Conservation (phyloP, 176 grass and related monocot species). For the Carex kokanica region DNA sequence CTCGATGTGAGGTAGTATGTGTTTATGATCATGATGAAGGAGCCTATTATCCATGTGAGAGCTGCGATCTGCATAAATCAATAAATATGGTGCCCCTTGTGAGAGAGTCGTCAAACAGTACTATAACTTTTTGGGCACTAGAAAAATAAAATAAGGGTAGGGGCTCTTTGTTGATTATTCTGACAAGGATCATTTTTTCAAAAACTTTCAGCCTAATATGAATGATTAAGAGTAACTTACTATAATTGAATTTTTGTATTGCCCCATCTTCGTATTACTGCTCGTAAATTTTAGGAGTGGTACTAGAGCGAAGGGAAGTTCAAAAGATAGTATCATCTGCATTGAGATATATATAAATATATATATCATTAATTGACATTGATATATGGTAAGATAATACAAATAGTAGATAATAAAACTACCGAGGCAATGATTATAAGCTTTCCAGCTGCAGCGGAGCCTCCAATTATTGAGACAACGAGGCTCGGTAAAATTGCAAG, state of each 20-base stretch:
- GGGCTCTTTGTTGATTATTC: neutral
- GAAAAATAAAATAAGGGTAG: neutral
- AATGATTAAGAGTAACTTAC: slow-evolving; percentile 40
- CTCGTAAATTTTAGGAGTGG: slow-evolving; percentile 96
- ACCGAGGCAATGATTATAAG: slow-evolving; percentile 99
- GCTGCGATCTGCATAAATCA: slow-evolving; percentile 47
- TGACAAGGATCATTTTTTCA: neutral
- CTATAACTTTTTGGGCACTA: neutral
- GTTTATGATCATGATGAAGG: slow-evolving; percentile 71
- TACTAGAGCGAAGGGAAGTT: slow-evolving; percentile 89
- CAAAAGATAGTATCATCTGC: slow-evolving; percentile 99
- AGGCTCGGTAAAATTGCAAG: slow-evolving; percentile 95
- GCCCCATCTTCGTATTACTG: slow-evolving; percentile 89
- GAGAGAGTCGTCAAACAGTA: neutral
- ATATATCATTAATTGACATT: neutral
- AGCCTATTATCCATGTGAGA: slow-evolving; percentile 76
- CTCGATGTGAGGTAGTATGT: slow-evolving; percentile 66
- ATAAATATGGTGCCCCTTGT: neutral
- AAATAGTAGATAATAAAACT: slow-evolving; percentile 19
- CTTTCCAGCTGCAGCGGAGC: slow-evolving; percentile 83
- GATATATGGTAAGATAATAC: neutral
- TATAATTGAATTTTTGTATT: slow-evolving; percentile 57
- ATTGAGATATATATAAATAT: neutral
- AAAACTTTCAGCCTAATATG: neutral
- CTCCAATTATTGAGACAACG: slow-evolving; percentile 79